These are phyloP conservation scores for Irpex sp. DNA, from an alignment of 1,284 basidiomycete species.

Conservation along the genomic window DNA sequence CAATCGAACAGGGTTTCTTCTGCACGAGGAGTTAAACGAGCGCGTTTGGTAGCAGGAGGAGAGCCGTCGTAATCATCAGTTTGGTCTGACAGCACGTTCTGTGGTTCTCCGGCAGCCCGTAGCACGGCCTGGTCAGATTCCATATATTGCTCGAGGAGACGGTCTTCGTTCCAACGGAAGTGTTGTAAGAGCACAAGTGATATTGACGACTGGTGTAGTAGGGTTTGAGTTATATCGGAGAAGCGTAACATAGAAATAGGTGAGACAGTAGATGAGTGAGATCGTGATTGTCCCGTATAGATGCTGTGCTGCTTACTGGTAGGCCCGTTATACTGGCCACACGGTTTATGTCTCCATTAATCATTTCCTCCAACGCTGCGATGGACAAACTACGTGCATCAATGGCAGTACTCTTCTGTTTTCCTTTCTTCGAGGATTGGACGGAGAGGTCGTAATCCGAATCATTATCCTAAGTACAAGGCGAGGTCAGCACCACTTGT, in stretches of 20 bases:
- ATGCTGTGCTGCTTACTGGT: constrained; percentile 33
- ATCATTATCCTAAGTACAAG: constrained; percentile 23
- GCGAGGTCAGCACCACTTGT: not conserved
- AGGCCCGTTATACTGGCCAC: constrained; percentile 48
- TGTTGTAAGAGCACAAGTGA: constrained; percentile 60
- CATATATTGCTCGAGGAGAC: constrained; percentile 53
- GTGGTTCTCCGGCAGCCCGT: constrained; percentile 29
- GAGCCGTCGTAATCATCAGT: not conserved
- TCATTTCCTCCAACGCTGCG: constrained; percentile 40
- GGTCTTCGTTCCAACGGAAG: constrained; percentile 66
- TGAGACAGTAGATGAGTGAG: not conserved
- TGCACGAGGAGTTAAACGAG: constrained; percentile 24
- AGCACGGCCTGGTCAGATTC: constrained; percentile 45
- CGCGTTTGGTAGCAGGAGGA: constrained; percentile 20
- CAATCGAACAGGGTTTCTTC: constrained; percentile 37
- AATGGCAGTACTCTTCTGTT: constrained; percentile 20
- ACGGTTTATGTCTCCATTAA: constrained; percentile 41
- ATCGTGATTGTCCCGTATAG: not conserved
- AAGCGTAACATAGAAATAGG: not conserved
- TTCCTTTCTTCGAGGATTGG: constrained; percentile 23
- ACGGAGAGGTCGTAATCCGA: constrained; percentile 24
- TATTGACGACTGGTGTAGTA: constrained; percentile 34
- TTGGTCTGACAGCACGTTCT: constrained; percentile 7
- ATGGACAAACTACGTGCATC: constrained; percentile 35
- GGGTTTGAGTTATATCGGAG: not conserved